phyloP scores from a whole-genome alignment of 352 stramenopile genomes.

The Pythium aristosporum region DNA sequence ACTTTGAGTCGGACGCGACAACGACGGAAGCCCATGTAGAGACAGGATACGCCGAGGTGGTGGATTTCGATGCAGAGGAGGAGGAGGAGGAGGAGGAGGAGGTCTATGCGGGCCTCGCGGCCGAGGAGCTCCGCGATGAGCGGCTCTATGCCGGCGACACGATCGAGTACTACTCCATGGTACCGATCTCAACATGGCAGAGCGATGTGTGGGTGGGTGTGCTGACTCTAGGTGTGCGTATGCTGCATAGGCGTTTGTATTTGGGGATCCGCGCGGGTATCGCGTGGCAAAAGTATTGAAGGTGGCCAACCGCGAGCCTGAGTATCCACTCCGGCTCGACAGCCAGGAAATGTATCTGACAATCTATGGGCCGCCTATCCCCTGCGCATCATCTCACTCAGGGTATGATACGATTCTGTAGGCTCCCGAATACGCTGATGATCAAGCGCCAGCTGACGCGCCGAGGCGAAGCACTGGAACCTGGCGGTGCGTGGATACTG shows the following conservation, averaged over 20 bases:
- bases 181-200: neutral
- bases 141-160: constrained; percentile 69
- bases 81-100: constrained; percentile 11
- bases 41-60: neutral
- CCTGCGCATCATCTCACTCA: no score
- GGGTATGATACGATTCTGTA: constrained; percentile 14
- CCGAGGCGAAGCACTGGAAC: constrained; percentile 46
- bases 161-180: constrained; percentile 81
- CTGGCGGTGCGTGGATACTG: constrained; percentile 30
- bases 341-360: constrained; percentile 64
- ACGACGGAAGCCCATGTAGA: neutral
- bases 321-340: constrained; percentile 66
- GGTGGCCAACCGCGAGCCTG: constrained; percentile 37
- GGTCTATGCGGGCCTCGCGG: constrained; percentile 39
- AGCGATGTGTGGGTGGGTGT: no score
- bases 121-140: constrained; percentile 54
- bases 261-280: constrained; percentile 64
- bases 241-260: constrained; percentile 53
- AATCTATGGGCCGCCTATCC: neutral
- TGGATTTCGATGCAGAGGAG: neutral
- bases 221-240: no score
- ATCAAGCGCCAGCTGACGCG: constrained; percentile 66
- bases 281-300: constrained; percentile 59
- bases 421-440: constrained; percentile 65
- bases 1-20: constrained; percentile 3